Conservation (phyloP, 2,329 filamentous ascomycete species). For the Fusarium graminum region DNA sequence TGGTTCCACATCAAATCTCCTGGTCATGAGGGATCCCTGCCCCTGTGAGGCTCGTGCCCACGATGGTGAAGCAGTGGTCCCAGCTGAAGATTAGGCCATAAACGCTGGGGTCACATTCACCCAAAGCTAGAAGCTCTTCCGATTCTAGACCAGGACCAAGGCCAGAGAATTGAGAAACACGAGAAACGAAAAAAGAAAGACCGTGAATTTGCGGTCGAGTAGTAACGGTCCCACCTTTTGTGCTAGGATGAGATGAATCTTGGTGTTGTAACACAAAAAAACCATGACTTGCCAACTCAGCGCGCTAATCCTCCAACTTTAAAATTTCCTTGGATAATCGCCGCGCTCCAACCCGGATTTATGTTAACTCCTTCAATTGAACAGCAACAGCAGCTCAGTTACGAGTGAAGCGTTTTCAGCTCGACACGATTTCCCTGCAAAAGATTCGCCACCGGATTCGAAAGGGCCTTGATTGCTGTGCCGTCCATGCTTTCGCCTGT, state of each 20-base stretch:
- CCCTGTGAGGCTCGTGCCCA: conserved; percentile 34
- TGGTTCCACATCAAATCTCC: conserved; percentile 31
- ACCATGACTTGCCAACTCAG: conserved; percentile 36
- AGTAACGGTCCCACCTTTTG: conserved; percentile 14
- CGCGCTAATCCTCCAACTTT: conserved; percentile 31
- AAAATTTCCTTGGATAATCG: conserved; percentile 25
- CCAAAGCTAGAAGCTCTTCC: conserved; percentile 12
- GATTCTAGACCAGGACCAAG: conserved; percentile 3
- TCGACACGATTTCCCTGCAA: conserved; percentile 32
- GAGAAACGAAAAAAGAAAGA: conserved; percentile 3
- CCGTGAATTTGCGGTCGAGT: conserved; percentile 21
- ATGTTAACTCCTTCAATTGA: conserved; percentile 1
- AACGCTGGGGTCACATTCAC: conserved; percentile 1
- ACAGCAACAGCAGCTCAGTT: too few species aligned
- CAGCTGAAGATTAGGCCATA: conserved; percentile 14
- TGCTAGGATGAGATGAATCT: not conserved
- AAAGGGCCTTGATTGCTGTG: conserved; percentile 18
- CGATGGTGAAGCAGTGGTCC: conserved; percentile 44
- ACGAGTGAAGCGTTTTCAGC: conserved; percentile 9
- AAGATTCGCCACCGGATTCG: conserved; percentile 1
- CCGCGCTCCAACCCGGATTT: not conserved
- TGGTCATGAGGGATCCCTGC: conserved; percentile 9
- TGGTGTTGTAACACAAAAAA: not conserved
- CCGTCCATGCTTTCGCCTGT: conserved; percentile 22
- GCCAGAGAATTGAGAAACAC: not conserved